A percentile compares a stretch with the other conserved stretches of the same genome.
These are phyloP conservation scores for Zangia roseola DNA, from an alignment of 768 basidiomycete genomes.

Conservation along the genomic window DNA sequence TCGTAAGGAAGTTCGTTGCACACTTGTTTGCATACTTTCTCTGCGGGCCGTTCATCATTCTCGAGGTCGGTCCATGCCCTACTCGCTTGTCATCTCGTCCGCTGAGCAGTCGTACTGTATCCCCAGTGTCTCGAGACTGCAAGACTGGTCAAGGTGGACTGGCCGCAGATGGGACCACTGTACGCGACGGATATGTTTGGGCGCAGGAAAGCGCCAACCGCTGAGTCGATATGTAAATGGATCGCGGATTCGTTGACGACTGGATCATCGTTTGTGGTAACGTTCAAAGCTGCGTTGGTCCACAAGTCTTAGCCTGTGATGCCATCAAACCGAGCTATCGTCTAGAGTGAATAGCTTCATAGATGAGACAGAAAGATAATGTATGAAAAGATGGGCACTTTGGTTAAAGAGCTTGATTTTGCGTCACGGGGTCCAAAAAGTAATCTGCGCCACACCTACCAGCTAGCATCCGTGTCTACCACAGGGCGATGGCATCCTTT, in stretches of 20 bases:
- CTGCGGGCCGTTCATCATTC: conserved; percentile 87
- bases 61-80: conserved; percentile 60
- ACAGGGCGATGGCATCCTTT: conserved; percentile 13
- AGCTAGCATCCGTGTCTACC: too few relatives aligned
- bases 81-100: not conserved
- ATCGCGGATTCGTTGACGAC: conserved; percentile 80
- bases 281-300: conserved; percentile 57
- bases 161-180: conserved; percentile 60
- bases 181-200: conserved; percentile 62
- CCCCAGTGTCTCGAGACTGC: conserved; percentile 74
- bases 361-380: too few relatives aligned
- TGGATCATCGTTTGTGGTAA: conserved; percentile 86
- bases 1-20: conserved; percentile 84
- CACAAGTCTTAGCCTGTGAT: conserved; percentile 45
- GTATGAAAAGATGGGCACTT: too few relatives aligned
- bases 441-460: too few relatives aligned
- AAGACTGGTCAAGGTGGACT: conserved; percentile 76
- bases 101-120: conserved; percentile 1
- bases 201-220: conserved; percentile 55
- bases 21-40: conserved; percentile 78
- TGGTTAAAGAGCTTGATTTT: too few relatives aligned
- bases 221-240: conserved; percentile 64
- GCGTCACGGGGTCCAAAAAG: too few relatives aligned
- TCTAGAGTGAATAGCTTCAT: too few relatives aligned
- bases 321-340: too few relatives aligned